Evolutionary conservation across 345 rosid genomes (phyloP), one percentile per base, ranked within the genome.

Genomic region (Salix viminalis): DNA sequence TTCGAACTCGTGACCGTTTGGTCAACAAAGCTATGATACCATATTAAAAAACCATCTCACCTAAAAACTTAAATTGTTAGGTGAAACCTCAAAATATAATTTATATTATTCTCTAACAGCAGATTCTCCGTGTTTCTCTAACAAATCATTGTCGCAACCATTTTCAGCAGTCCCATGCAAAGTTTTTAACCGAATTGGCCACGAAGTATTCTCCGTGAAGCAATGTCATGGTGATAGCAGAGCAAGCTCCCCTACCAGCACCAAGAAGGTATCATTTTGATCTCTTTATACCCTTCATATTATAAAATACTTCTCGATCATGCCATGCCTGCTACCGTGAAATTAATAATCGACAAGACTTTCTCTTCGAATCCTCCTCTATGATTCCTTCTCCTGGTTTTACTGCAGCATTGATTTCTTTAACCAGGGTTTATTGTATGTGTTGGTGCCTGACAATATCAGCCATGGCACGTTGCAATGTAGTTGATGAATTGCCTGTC

Each of bases 221-320:
- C 30, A 67, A 5, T 21, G 81, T 77, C 77, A 79, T 32, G 4
- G 61, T 18, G 42, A 54, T 56, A 15, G 77, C 81, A 19, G 81
- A 77, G 26, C 81, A 79, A 26, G 74, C 61, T 61, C 73, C 73
- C 71, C 81, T 54, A 16, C 73, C 81, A 23, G 81, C 76, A 18
- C 81, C 72, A 52, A 78, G 12, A 78, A 1, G 81, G 81, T 77
- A 79, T 73, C 77, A 79, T 79, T 28, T 79, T 73, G 15, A 79
- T 79, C 69, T 73, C 73, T n/a, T 66, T 5, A 56, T 48, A 2
- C 77, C 81, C 21, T 58, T 79, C 23, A 79, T 26, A 44, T 79
- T 77, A 39, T 72, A 73, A 41, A 16, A 73, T 4, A 14, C 50
- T 64, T 44, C 70, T 23, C 28, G 14, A 10, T 54, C 72, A 16